A percentile compares a stretch with the other conserved stretches of the same genome.
These are phyloP conservation scores for Colletotrichum orchidophilum DNA, from an alignment of 2,329 filamentous ascomycete species.

Conservation along the genomic window DNA sequence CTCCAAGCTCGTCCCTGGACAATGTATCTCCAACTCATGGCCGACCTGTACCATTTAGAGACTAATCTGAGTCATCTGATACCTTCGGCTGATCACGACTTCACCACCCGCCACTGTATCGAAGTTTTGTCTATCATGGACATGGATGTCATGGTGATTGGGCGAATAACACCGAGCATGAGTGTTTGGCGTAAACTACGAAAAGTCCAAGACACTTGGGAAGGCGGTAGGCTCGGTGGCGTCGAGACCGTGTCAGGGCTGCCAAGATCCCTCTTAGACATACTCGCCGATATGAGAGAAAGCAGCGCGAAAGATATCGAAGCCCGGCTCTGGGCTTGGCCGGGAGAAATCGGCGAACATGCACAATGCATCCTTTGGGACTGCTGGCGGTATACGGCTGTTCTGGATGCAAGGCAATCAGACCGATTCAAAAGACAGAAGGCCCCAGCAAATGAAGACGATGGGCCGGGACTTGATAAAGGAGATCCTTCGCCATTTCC, in stretches of 20 bases:
- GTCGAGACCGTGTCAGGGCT: slow-evolving; percentile 43
- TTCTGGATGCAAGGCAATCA: slow-evolving; percentile 36
- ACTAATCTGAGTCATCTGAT: slow-evolving; percentile 1
- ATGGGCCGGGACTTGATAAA: neutral
- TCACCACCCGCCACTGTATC: slow-evolving; percentile 14
- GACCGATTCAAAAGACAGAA: neutral
- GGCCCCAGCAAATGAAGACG: neutral
- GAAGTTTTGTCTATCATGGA: slow-evolving; percentile 36
- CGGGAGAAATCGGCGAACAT: slow-evolving; percentile 38
- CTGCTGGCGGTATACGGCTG: slow-evolving; percentile 38
- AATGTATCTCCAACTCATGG: slow-evolving; percentile 31
- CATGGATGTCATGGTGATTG: slow-evolving; percentile 28
- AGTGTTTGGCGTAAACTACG: slow-evolving; percentile 31
- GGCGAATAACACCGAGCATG: slow-evolving; percentile 25
- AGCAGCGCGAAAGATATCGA: slow-evolving; percentile 31
- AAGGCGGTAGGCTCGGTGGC: slow-evolving; percentile 19
- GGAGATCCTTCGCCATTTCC: neutral
- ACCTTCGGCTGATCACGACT: slow-evolving; percentile 11
- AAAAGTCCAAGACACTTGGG: slow-evolving; percentile 25
- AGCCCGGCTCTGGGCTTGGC: slow-evolving; percentile 36
- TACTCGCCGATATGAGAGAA: slow-evolving; percentile 36
- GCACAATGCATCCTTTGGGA: slow-evolving; percentile 43
- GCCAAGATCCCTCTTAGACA: slow-evolving; percentile 40
- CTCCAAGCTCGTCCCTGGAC: slow-evolving; percentile 29
- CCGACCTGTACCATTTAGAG: slow-evolving; percentile 22